These are phyloP conservation scores for Leishmania tarentolae DNA, from an alignment of 208 protist species.

Conservation along the genomic window DNA sequence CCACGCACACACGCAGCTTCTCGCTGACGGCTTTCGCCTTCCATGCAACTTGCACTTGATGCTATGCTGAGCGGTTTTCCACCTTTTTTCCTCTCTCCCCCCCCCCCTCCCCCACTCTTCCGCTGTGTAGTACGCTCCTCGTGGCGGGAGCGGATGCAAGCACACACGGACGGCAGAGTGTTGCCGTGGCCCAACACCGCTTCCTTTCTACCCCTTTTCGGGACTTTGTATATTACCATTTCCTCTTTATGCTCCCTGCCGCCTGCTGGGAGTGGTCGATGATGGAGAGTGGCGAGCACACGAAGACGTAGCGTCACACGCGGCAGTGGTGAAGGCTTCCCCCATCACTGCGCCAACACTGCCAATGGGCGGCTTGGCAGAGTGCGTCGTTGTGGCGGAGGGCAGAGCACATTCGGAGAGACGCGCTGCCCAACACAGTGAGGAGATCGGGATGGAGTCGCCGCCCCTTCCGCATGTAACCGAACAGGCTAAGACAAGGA, in stretches of 20 bases:
- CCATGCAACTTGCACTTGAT: neutral
- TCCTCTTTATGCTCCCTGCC: neutral
- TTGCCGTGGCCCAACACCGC: too few relatives aligned
- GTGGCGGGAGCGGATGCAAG: neutral
- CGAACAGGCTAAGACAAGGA: constrained; percentile 7
- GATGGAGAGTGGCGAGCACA: neutral
- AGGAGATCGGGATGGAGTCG: neutral
- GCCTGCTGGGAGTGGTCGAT: neutral
- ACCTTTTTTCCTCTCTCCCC: neutral
- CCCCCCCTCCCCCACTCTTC: neutral
- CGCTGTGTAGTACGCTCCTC: neutral
- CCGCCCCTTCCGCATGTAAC: neutral
- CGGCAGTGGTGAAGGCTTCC: neutral
- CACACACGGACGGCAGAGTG: neutral
- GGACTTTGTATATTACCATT: neutral
- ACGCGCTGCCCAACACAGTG: neutral
- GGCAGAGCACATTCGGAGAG: neutral
- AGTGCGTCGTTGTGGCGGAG: neutral
- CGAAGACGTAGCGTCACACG: neutral
- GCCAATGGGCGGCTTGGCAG: neutral
- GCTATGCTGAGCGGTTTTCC: neutral
- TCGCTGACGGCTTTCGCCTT: neutral
- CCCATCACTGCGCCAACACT: neutral
- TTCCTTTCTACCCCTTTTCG: too few relatives aligned
- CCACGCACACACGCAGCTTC: too few relatives aligned